Evolutionary conservation across 2,329 filamentous ascomycete species (phyloP), one percentile per base, ranked within the genome.

Genomic region (Apiospora hydei): DNA sequence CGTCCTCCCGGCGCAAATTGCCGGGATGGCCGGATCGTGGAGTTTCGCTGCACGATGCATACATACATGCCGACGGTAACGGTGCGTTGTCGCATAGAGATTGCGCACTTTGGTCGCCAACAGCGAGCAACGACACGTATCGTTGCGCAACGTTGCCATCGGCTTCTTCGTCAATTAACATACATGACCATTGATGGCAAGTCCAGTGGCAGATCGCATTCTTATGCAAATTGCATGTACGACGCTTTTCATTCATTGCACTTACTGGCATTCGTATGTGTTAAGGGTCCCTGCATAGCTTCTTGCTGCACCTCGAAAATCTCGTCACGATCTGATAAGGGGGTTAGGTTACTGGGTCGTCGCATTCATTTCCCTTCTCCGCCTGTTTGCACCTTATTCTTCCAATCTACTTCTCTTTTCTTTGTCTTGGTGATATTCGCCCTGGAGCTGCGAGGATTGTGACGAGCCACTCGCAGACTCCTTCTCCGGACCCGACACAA

Each of bases 271-370:
- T 21, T 34, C 24, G 30, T 44, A 67, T 67, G 64, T 46, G 30
- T 34, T 34, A 30, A 30, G 41, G 66, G 67, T 68, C 67, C 67
- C 67, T 68, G 43, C 67, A 49, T 68, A 6, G 24, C 24, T 38
- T 5, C 43, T 47, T 5, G 13, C 44, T 69, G 67, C 26, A 69
- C 44, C 26, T 49, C 13, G 44, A 69, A 30, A 69, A 69, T 49
- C 43, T 49, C 24, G 67, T 69, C 67, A 69, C 67, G 47, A 69
- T 49, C 67, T 69, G 67, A 69, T 69, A 69, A 49, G 57, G 34
- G 26, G 30, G 6, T 61, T 53, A 16, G n/a, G n/a, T 26, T 57
- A 34, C 51, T 57, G 30, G 53, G 14, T 21, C 8, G 34, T 64
- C 21, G 57, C 57, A 64, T 41, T 64, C 34, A 14, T 64, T 64